A percentile compares a stretch with the other conserved stretches of the same genome.
Conservation (phyloP, 2,329 filamentous ascomycete genomes). For the Aspergillus arachidicola region DNA sequence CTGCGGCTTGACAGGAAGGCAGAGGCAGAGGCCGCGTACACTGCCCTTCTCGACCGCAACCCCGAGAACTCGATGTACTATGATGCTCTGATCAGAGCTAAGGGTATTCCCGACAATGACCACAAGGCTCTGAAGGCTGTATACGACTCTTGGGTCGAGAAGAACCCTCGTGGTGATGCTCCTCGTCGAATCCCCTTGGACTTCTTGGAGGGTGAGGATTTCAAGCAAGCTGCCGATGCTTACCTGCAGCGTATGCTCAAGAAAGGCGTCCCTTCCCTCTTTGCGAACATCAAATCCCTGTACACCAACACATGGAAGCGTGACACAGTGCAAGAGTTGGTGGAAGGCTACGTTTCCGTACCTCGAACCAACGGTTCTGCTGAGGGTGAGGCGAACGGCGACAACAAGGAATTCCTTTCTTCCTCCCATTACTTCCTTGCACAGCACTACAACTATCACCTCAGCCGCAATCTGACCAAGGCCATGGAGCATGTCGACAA, state of each 20-base stretch:
- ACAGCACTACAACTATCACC: slow-evolving; percentile 93
- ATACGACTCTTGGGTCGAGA: slow-evolving; percentile 80
- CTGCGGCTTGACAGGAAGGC: slow-evolving; percentile 73
- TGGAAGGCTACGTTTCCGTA: slow-evolving; percentile 71
- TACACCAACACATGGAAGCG: slow-evolving; percentile 80
- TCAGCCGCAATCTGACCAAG: slow-evolving; percentile 80
- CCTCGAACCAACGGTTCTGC: slow-evolving; percentile 53
- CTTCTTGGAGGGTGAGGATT: slow-evolving; percentile 81
- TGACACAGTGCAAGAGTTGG: slow-evolving; percentile 72
- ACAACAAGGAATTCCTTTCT: slow-evolving; percentile 66
- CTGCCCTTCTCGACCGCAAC: slow-evolving; percentile 80
- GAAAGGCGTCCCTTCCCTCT: slow-evolving; percentile 93
- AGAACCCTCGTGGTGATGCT: slow-evolving; percentile 81
- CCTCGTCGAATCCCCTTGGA: slow-evolving; percentile 84
- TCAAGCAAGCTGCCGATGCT: slow-evolving; percentile 72
- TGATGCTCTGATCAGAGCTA: slow-evolving; percentile 69
- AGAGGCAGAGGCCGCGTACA: slow-evolving; percentile 81
- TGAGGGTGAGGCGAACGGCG: slow-evolving; percentile 51
- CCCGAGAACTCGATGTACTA: slow-evolving; percentile 87
- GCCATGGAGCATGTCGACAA: slow-evolving; percentile 81
- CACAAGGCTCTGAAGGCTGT: slow-evolving; percentile 67
- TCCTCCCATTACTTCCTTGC: slow-evolving; percentile 91
- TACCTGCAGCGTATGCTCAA: slow-evolving; percentile 85
- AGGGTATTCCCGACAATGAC: slow-evolving; percentile 66
- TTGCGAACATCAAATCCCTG: slow-evolving; percentile 93